Evolutionary conservation across 805 yeast genomes (phyloP).

Genomic region (Schwanniomyces yamadae): DNA sequence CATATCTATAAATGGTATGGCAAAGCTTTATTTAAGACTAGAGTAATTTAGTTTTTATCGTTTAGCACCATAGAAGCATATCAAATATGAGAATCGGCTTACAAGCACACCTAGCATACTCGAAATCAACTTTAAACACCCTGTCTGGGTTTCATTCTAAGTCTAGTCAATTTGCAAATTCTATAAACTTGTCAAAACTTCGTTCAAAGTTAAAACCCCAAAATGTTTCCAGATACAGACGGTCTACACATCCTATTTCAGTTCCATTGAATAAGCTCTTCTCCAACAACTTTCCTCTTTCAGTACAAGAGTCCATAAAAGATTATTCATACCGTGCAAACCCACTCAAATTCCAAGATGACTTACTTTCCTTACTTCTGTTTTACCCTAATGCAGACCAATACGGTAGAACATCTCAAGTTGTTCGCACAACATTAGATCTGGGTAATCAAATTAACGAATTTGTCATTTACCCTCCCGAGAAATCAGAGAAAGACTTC

Average conservation of each 20-base stretch:
- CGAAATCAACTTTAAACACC: neutral
- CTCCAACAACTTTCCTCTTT: constrained; percentile 57
- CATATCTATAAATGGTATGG: too few relatives aligned
- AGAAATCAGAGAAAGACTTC: constrained; percentile 12
- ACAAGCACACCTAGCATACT: neutral
- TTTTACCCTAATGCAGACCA: constrained; percentile 40
- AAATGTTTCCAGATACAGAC: constrained; percentile 28
- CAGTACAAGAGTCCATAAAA: constrained; percentile 48
- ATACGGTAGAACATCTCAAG: constrained; percentile 28
- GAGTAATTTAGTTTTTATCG: too few relatives aligned
- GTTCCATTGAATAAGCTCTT: constrained; percentile 57
- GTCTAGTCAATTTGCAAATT: neutral
- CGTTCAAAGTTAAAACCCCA: neutral
- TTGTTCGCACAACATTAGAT: constrained; percentile 27
- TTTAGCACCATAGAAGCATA: too few relatives aligned
- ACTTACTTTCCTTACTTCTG: constrained; percentile 45
- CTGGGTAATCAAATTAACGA: constrained; percentile 37
- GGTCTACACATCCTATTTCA: constrained; percentile 68
- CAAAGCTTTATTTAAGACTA: too few relatives aligned
- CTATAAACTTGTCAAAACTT: neutral
- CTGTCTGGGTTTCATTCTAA: neutral
- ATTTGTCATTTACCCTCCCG: constrained; percentile 38
- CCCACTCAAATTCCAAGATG: constrained; percentile 46
- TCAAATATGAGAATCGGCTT: neutral
- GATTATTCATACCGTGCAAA: constrained; percentile 46